Percentiles rank a stretch among this genome's conserved stretches.
These are phyloP conservation scores for Vitellaria paradoxa DNA, from an alignment of 179 eudicot genomes.

Conservation along the genomic window DNA sequence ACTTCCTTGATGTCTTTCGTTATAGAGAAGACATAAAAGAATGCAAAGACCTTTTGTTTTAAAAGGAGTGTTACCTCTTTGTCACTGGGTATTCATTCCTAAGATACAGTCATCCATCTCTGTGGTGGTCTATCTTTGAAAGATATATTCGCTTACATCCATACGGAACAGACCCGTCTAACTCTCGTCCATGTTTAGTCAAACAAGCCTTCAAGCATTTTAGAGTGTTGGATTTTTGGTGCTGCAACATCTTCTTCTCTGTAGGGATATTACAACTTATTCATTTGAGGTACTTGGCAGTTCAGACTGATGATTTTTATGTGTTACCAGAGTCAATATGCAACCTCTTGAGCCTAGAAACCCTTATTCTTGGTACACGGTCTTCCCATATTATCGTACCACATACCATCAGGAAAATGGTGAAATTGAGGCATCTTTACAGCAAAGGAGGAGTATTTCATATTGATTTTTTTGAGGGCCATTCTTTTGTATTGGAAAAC, in stretches of 20 bases:
- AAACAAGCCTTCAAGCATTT: neutral
- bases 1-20: neutral
- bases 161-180: too few species aligned
- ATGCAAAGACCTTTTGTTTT: neutral
- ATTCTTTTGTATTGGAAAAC: neutral
- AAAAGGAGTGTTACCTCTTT: neutral
- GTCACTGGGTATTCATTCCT: neutral
- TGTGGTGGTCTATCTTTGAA: neutral
- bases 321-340: neutral
- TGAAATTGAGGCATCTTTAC: constrained; percentile 22
- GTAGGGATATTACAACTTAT: neutral
- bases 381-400: neutral
- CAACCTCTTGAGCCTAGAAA: constrained; percentile 18
- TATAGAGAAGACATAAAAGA: neutral
- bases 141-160: too few species aligned
- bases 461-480: neutral
- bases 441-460: neutral
- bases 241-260: neutral
- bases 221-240: constrained; percentile 3
- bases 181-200: neutral
- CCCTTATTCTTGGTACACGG: neutral
- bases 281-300: constrained; percentile 18
- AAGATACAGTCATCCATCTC: neutral
- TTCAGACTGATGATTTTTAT: neutral
- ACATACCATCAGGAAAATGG: constrained; percentile 1